Evolutionary conservation across 331 rosid species (phyloP), one percentile per base, ranked within the genome.

Genomic region (Acacia concinna): DNA sequence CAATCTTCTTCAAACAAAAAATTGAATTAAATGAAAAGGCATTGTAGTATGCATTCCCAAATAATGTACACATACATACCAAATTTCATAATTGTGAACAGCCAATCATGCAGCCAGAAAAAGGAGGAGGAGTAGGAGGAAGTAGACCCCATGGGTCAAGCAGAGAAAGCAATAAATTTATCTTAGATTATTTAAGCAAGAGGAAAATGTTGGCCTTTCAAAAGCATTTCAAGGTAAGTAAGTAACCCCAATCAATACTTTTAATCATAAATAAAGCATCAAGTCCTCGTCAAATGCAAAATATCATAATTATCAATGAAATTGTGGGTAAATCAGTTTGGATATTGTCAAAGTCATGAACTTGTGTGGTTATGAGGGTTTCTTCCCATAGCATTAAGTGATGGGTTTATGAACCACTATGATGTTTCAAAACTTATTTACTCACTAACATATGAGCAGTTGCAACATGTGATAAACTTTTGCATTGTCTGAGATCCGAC

Each of bases 41-140:
- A 46, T 17, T 46, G 68, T 34, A n/a, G 83, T 35, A 46, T 18
- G 28, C 62, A 57, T 51, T 52, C n/a, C 46, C 11, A 32, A 11
- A 32, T 10, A 12, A 49, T 20, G 64, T 11, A 31, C 12, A 27
- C 15, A 32, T 6, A 11, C 17, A n/a, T 8, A 35, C 71, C 35
- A 8, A 20, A 72, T 41, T 20, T 14, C 76, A 20, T 10, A 72
- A 72, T 51, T 73, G 67, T 34, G 35, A 34, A 73, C 77, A 52
- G 66, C 77, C 49, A 67, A 38, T 28, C 8, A 13, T 34, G 5
- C 34, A 52, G 47, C 30, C 15, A 68, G 23, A 68, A 68, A 60
- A 27, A 27, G 18, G 6, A 57, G 18, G 20, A 67, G 27, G 5
- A 57, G 18, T 8, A 67, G 27, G 5, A 23, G 11, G 72, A 67